These are phyloP conservation scores for Colletotrichum simmondsii DNA, from an alignment of 2,329 filamentous ascomycete species.

Conservation along the genomic window DNA sequence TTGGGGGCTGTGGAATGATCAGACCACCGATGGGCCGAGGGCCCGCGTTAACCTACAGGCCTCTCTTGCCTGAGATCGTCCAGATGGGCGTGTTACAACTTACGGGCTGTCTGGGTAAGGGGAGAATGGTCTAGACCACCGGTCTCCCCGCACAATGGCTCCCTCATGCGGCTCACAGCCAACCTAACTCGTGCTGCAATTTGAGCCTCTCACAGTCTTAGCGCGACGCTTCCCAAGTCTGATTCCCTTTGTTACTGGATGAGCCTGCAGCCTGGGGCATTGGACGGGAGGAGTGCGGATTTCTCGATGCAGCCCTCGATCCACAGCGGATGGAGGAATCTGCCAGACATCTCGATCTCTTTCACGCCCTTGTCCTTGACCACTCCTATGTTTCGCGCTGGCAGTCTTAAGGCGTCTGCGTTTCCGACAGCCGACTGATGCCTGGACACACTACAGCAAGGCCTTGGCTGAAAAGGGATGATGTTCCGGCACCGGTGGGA, in stretches of 20 bases:
- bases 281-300: neutral
- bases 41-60: neutral
- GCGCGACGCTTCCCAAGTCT: neutral
- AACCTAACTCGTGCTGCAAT: neutral
- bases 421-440: neutral
- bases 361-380: neutral
- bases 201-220: neutral
- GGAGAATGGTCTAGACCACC: constrained; percentile 29
- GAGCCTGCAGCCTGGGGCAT: neutral
- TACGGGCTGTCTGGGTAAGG: constrained; percentile 25
- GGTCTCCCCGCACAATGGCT: constrained; percentile 20
- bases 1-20: neutral
- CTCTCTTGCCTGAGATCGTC: constrained; percentile 4
- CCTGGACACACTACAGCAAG: neutral
- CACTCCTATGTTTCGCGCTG: neutral
- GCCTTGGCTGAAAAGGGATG: neutral
- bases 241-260: neutral
- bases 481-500: neutral
- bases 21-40: constrained; percentile 9
- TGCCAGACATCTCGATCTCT: neutral
- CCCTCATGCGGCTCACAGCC: constrained; percentile 19
- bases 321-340: neutral
- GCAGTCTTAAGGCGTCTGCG: neutral
- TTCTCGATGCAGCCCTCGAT: neutral
- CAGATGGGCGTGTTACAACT: neutral